phyloP scores from a whole-genome alignment of 495 filamentous ascomycete species.

The Xylaria sp. region DNA sequence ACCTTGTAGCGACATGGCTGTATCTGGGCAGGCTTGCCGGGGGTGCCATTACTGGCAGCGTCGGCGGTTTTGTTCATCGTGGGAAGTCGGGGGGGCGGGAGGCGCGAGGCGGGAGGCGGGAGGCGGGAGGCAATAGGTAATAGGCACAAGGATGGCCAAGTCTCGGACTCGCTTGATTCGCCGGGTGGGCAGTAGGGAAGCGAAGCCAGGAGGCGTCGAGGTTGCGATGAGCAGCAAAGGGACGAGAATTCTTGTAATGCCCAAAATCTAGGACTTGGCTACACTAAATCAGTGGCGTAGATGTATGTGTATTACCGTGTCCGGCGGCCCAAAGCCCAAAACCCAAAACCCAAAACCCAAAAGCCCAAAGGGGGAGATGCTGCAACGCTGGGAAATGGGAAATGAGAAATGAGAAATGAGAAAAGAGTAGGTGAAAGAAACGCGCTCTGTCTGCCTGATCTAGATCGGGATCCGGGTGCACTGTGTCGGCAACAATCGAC shows the following conservation, averaged over 20 bases:
- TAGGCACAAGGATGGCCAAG: neutral
- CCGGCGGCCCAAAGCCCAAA: neutral
- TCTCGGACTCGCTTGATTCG: neutral
- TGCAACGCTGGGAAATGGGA: neutral
- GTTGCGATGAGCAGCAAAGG: neutral
- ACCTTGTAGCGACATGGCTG: slow-evolving; percentile 88
- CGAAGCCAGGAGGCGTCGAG: neutral
- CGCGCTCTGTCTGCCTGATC: no score
- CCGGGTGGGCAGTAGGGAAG: neutral
- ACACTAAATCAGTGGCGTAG: neutral
- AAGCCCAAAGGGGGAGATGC: neutral
- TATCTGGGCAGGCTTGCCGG: slow-evolving; percentile 47
- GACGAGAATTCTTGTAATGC: neutral
- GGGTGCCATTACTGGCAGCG: slow-evolving; percentile 38
- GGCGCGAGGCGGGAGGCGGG: no score
- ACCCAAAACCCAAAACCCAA: neutral
- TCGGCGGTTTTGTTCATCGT: slow-evolving; percentile 45
- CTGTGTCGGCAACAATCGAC: neutral
- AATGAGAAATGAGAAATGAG: neutral
- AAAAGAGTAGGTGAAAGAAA: neutral
- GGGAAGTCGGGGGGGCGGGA: neutral
- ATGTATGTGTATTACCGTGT: neutral
- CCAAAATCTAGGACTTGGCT: neutral
- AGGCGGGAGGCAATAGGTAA: no score
- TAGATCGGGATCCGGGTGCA: neutral